phyloP scores from a whole-genome alignment of 2,329 filamentous ascomycete genomes.

The Teratosphaeria gauchensis region DNA sequence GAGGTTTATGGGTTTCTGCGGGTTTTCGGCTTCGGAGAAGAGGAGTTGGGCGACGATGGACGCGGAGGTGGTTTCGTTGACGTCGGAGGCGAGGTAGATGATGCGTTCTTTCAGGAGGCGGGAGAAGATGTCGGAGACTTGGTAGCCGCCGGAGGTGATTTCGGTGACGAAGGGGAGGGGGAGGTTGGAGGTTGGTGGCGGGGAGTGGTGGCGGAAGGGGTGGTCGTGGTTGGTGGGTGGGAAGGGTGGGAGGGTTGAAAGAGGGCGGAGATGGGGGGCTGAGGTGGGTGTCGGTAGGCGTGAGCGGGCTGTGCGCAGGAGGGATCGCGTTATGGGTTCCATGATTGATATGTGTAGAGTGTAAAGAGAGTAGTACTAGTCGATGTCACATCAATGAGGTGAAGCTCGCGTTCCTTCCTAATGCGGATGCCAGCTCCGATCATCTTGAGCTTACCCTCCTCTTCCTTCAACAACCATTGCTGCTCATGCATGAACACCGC shows the following conservation, averaged over 20 bases:
- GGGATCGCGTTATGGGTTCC: slow-evolving; percentile 16
- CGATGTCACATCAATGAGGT: not conserved
- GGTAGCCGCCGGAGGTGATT: slow-evolving; percentile 42
- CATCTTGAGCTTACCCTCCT: no score
- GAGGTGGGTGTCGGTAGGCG: slow-evolving; percentile 7
- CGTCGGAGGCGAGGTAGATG: slow-evolving; percentile 81
- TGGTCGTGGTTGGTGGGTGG: slow-evolving; percentile 5
- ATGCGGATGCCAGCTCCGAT: slow-evolving; percentile 2
- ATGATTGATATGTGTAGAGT: slow-evolving; percentile 7
- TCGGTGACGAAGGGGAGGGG: slow-evolving; percentile 44
- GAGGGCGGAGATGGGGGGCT: slow-evolving; percentile 4
- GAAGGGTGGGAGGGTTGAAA: slow-evolving; percentile 14
- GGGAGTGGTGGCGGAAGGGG: not conserved
- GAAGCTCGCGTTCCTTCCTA: not conserved
- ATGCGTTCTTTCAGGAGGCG: slow-evolving; percentile 65
- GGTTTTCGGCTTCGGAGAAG: slow-evolving; percentile 94
- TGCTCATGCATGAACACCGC: not conserved
- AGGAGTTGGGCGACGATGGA: slow-evolving; percentile 91
- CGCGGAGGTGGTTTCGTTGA: slow-evolving; percentile 85
- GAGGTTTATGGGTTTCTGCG: slow-evolving; percentile 88
- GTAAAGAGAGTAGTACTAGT: not conserved
- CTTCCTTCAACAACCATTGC: not conserved
- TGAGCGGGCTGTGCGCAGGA: slow-evolving; percentile 15
- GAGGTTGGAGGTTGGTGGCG: slow-evolving; percentile 28
- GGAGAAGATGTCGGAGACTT: slow-evolving; percentile 41